Evolutionary conservation across 2,329 filamentous ascomycete genomes (phyloP).

Genomic region (Leptographium procerum): DNA sequence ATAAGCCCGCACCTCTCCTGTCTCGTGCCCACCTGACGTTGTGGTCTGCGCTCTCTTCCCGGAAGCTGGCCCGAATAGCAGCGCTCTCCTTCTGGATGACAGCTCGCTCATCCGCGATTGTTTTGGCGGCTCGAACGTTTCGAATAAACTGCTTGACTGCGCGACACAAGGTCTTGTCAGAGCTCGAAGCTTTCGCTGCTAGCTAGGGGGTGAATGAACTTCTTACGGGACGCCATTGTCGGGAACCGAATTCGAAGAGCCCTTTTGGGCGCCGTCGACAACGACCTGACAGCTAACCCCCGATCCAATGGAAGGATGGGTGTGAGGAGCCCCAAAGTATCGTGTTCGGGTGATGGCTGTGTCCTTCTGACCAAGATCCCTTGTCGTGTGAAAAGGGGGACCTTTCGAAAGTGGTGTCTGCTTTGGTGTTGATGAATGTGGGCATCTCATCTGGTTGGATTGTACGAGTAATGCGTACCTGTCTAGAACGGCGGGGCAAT

Average conservation of each 20-base stretch:
- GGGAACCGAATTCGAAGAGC: conserved; percentile 1
- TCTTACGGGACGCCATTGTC: conserved; percentile 13
- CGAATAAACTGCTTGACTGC: conserved; percentile 99
- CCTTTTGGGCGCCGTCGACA: conserved; percentile 4
- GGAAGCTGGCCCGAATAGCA: conserved; percentile 91
- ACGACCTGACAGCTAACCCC: background rate
- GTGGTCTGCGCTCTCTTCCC: conserved; percentile 90
- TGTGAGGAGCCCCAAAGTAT: background rate
- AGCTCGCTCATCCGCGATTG: conserved; percentile 94
- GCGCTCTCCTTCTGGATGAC: conserved; percentile 99
- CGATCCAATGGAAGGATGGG: background rate
- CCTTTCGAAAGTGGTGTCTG: background rate
- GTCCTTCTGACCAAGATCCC: background rate
- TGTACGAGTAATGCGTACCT: conserved; percentile 2
- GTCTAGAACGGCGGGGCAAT: conserved; percentile 10
- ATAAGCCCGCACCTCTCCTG: background rate
- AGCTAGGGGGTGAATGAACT: background rate
- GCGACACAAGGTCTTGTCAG: background rate
- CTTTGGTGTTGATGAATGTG: background rate
- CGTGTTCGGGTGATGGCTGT: background rate
- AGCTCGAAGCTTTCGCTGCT: background rate
- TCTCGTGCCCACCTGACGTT: conserved; percentile 58
- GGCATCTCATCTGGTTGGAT: background rate
- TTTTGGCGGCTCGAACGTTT: conserved; percentile 96
- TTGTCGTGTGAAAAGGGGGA: background rate